Evolutionary conservation across 441 rosid species (phyloP).

Genomic region (Pelargonium fulgidum): DNA sequence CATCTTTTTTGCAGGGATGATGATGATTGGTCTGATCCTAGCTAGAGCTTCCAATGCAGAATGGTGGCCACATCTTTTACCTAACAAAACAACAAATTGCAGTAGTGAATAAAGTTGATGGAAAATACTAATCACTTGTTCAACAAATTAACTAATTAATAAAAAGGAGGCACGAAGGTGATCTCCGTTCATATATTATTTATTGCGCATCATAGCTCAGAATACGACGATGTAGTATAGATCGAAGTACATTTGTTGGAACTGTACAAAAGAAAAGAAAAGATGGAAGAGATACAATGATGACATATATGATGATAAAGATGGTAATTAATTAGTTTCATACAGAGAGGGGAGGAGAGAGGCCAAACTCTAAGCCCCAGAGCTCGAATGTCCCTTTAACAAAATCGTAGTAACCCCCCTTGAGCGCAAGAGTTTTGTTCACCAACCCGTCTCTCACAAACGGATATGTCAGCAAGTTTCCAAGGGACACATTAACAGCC

Average conservation of each 20-base stretch:
- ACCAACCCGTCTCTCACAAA: slow-evolving; percentile 70
- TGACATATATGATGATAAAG: too few species aligned
- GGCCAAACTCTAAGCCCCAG: slow-evolving; percentile 59
- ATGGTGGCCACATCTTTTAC: too few species aligned
- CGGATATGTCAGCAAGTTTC: slow-evolving; percentile 68
- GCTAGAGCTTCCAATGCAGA: too few species aligned
- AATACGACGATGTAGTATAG: not conserved
- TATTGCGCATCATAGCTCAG: slow-evolving; percentile 1
- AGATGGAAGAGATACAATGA: not conserved
- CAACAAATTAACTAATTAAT: not conserved
- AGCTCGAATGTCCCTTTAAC: slow-evolving; percentile 64
- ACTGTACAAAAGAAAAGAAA: not conserved
- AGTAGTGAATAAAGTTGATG: too few species aligned
- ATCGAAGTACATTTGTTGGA: too few species aligned
- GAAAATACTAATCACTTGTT: not conserved
- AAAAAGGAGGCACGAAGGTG: not conserved
- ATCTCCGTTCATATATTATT: not conserved
- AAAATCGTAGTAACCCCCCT: slow-evolving; percentile 78
- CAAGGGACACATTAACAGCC: slow-evolving; percentile 82
- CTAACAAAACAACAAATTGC: too few species aligned
- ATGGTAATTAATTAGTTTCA: too few species aligned
- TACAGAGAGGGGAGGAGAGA: slow-evolving; percentile 46
- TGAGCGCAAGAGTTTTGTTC: slow-evolving; percentile 54
- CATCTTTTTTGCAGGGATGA: too few species aligned
- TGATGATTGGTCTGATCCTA: too few species aligned